Base-by-base conservation (phyloP, 2,329 filamentous ascomycete genomes). In the Rutstroemia sydowiana region DNA sequence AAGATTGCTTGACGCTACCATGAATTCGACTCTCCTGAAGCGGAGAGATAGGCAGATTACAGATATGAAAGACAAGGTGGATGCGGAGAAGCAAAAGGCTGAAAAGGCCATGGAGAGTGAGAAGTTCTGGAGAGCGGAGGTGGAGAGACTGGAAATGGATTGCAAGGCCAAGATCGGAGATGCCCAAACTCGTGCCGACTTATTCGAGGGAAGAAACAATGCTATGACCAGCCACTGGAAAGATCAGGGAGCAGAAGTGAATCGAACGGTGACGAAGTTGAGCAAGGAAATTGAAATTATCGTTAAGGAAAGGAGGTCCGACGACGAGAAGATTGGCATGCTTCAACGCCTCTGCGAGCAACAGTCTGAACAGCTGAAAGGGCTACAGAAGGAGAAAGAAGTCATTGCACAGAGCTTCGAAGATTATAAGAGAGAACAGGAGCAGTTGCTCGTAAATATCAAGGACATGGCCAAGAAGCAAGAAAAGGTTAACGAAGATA, bases 31-130 rank as follows among this genome's bases (percentile, higher is more conserved):
- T 13, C 71, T 88, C 7, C 74, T 91, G 26, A 78, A 82, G 52
- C 75, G 86, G 52, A 87, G 87, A 63, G 86, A 90, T 63, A 78
- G 87, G 11, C 87, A 88, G 65, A 78, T 90, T 39, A 83, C 87
- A 57, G 79, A 82, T 41, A 67, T 89, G 54, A 82, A 83, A 60
- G 73, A 75, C 8, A 73, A 80, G 16, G 72, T 89, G 26, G 82
- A 85, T 37, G 67, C 74, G 2, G 86, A 90, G 68, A 77, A 78
- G 64, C 75, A 77, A 59, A 77, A 81, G 57, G 74, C 85, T 3
- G 69, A 73, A 20, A 74, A 75, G 18, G 83, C 85, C 5, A 74
- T 78, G 55, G 74, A 76, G 46, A 75, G 78, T 28, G 84, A 87
- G 62, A 76, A 67, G 61, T 76, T 59, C 57, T 87, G 75, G 82